These are phyloP conservation scores for Lactarius hengduanensis DNA, from an alignment of 768 basidiomycete genomes.

Conservation along the genomic window DNA sequence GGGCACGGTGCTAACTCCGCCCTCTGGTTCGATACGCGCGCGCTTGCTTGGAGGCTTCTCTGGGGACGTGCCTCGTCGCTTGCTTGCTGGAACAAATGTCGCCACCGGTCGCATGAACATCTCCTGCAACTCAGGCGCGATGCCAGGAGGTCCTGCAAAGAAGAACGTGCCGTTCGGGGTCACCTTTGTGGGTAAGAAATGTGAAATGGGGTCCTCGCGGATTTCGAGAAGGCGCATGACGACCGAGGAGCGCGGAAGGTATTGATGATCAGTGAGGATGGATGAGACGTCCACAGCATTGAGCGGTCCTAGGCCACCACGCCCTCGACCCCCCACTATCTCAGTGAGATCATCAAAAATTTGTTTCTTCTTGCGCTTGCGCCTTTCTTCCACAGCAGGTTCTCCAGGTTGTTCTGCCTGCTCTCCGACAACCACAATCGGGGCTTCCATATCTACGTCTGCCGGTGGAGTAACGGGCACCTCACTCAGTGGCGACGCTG, in stretches of 20 bases:
- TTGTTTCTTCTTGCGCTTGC: constrained; percentile 70
- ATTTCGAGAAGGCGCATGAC: constrained; percentile 87
- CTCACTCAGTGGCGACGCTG: constrained; percentile 77
- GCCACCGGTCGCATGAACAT: constrained; percentile 80
- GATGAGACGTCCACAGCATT: constrained; percentile 57
- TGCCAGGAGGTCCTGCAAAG: constrained; percentile 80
- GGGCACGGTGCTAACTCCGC: constrained; percentile 35
- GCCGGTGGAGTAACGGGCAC: constrained; percentile 78
- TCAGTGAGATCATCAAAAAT: constrained; percentile 92
- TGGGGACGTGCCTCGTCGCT: constrained; percentile 60
- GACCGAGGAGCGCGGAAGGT: constrained; percentile 79
- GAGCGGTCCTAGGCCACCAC: constrained; percentile 51
- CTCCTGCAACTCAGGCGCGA: constrained; percentile 76
- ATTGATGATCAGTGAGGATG: constrained; percentile 79
- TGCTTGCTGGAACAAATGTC: constrained; percentile 43
- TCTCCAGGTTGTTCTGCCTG: constrained; percentile 40
- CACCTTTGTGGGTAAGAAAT: constrained; percentile 83
- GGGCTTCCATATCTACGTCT: constrained; percentile 48
- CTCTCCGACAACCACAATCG: constrained; percentile 48
- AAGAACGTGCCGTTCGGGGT: constrained; percentile 73
- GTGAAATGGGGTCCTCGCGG: constrained; percentile 75
- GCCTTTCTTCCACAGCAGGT: constrained; percentile 38
- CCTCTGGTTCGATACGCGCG: constrained; percentile 49
- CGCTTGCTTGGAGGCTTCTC: constrained; percentile 56
- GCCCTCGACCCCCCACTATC: constrained; percentile 63